Percentiles rank a stretch among this genome's conserved stretches.
These are phyloP conservation scores for Plasmodium berghei DNA, from an alignment of 169 alveolate species.

Conservation along the genomic window DNA sequence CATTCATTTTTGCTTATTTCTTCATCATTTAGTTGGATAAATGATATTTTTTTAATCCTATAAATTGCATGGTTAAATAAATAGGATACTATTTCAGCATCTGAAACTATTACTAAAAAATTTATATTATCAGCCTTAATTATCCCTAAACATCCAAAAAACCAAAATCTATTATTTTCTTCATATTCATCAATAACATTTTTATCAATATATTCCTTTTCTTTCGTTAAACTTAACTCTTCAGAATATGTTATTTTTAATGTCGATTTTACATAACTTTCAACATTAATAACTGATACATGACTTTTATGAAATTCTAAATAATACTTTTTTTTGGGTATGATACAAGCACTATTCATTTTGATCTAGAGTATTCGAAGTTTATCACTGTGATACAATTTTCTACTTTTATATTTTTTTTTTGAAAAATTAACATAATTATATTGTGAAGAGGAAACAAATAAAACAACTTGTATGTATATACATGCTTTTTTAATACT, in stretches of 20 bases:
- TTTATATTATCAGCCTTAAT: constrained; percentile 47
- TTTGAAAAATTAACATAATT: neutral
- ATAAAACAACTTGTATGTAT: neutral
- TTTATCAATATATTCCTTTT: constrained; percentile 15
- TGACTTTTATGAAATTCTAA: constrained; percentile 47
- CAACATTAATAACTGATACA: constrained; percentile 38
- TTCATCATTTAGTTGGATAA: constrained; percentile 54
- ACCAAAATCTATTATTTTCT: constrained; percentile 45
- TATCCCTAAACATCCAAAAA: constrained; percentile 73
- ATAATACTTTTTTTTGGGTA: constrained; percentile 36
- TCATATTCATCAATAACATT: neutral
- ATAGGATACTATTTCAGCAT: constrained; percentile 59
- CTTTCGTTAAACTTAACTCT: constrained; percentile 34
- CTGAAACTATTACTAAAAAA: constrained; percentile 67
- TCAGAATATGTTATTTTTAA: constrained; percentile 42
- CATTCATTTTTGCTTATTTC: neutral
- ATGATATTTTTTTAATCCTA: constrained; percentile 48
- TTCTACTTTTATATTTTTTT: neutral
- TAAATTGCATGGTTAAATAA: constrained; percentile 52
- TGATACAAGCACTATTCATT: constrained; percentile 20
- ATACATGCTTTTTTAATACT: neutral
- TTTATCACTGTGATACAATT: neutral
- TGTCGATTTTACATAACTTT: constrained; percentile 40
- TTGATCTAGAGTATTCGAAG: neutral
- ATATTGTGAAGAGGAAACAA: neutral